A percentile compares a stretch with the other conserved stretches of the same genome.
Conservation (phyloP, 495 filamentous ascomycete species). For the Lepidopterella palustris region DNA sequence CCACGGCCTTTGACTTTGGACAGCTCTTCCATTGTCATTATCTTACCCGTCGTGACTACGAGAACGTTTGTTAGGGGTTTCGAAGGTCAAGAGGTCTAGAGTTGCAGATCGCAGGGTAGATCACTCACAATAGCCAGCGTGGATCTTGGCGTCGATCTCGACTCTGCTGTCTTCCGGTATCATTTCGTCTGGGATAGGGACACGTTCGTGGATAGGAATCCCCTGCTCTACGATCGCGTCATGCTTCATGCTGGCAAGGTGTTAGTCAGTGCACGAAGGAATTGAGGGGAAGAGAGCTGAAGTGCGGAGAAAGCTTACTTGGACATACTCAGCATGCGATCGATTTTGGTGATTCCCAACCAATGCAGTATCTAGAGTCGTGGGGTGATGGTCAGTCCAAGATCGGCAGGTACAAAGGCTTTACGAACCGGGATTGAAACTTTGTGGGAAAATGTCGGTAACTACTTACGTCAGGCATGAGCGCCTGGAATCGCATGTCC, state of each 20-base stretch:
- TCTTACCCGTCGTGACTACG: slow-evolving; percentile 73
- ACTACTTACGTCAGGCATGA: slow-evolving; percentile 74
- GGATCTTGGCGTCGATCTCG: slow-evolving; percentile 98
- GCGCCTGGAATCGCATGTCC: slow-evolving; percentile 98
- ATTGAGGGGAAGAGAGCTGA: not conserved
- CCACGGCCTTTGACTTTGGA: slow-evolving; percentile 77
- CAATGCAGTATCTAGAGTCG: slow-evolving; percentile 70
- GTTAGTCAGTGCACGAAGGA: slow-evolving; percentile 2
- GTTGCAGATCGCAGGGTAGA: not conserved
- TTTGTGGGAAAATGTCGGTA: slow-evolving; percentile 11
- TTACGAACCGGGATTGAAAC: not conserved
- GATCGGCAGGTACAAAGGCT: slow-evolving; percentile 11
- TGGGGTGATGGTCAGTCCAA: slow-evolving; percentile 14
- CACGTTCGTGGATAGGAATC: slow-evolving; percentile 86
- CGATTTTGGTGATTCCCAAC: slow-evolving; percentile 98
- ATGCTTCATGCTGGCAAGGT: slow-evolving; percentile 78
- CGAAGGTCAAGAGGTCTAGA: not conserved
- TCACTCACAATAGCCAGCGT: slow-evolving; percentile 69
- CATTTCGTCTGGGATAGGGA: slow-evolving; percentile 89
- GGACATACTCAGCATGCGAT: slow-evolving; percentile 97
- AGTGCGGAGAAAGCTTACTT: slow-evolving; percentile 53
- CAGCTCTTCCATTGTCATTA: slow-evolving; percentile 82
- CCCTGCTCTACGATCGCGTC: slow-evolving; percentile 96
- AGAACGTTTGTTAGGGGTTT: not conserved
- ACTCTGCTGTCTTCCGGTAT: slow-evolving; percentile 93